Evolutionary conservation across 2,329 filamentous ascomycete genomes (phyloP).

Genomic region (Monilinia laxa): DNA sequence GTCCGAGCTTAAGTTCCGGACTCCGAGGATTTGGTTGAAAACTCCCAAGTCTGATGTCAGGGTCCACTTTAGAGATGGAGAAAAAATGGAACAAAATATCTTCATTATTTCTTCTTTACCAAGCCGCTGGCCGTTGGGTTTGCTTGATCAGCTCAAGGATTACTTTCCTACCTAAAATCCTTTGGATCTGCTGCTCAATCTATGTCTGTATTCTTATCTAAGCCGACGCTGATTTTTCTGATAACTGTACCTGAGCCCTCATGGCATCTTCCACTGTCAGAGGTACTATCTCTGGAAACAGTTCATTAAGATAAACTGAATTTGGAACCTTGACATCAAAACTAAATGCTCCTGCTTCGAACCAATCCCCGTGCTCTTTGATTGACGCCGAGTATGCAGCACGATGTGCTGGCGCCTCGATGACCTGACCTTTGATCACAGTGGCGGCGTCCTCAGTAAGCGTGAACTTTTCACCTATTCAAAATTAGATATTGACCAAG

Average conservation of each 20-base stretch:
- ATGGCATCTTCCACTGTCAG: slow-evolving; percentile 4
- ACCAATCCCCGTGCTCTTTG: slow-evolving; percentile 12
- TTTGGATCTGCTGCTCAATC: not conserved
- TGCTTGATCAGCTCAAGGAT: not conserved
- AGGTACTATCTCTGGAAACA: slow-evolving; percentile 7
- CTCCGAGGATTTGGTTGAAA: too few species aligned
- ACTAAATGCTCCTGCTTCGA: slow-evolving; percentile 11
- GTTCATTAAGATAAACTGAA: slow-evolving; percentile 6
- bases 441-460: not conserved
- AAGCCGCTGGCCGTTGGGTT: not conserved
- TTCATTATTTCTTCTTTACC: not conserved
- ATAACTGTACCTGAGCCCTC: not conserved
- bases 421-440: not conserved
- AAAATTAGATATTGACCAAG: not conserved
- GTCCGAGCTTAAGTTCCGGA: too few species aligned
- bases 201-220: too few species aligned
- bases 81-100: too few species aligned
- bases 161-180: not conserved
- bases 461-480: not conserved
- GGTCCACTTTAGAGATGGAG: too few species aligned
- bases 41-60: too few species aligned
- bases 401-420: not conserved
- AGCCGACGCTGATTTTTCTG: not conserved
- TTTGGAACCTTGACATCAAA: not conserved
- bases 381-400: slow-evolving; percentile 1